Evolutionary conservation across 495 filamentous ascomycete genomes (phyloP).

Genomic region (Penicillium antarcticum): DNA sequence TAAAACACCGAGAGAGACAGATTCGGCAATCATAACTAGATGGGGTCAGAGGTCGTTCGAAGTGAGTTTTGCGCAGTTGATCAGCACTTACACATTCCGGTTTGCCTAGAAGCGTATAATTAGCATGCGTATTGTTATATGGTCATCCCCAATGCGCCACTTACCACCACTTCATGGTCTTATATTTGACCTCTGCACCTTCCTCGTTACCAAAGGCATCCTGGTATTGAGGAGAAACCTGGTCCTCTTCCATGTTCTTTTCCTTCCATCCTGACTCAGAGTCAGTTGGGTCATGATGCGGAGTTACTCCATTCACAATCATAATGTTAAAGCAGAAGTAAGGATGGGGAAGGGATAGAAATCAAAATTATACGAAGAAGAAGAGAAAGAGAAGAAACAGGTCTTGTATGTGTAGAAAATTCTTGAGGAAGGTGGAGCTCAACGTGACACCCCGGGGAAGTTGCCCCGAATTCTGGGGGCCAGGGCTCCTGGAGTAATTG

Average conservation of each 20-base stretch:
- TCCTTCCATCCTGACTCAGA: conserved; percentile 21
- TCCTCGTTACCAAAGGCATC: conserved; percentile 41
- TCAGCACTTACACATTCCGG: conserved; percentile 26
- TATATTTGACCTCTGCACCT: conserved; percentile 39
- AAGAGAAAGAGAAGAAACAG: not conserved
- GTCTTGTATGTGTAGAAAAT: conserved; percentile 19
- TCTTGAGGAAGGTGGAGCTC: conserved; percentile 14
- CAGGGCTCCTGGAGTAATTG: conserved; percentile 5
- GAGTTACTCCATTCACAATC: conserved; percentile 16
- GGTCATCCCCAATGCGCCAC: not conserved
- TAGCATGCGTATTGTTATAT: not conserved
- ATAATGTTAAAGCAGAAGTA: conserved; percentile 9
- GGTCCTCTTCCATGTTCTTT: conserved; percentile 11
- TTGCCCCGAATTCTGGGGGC: conserved; percentile 19
- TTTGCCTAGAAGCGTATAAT: conserved; percentile 16
- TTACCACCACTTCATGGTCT: conserved; percentile 43
- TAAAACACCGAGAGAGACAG: conserved; percentile 60
- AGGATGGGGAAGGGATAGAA: not conserved
- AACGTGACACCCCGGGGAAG: conserved; percentile 19
- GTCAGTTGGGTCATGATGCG: conserved; percentile 13
- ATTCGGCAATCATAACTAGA: conserved; percentile 59
- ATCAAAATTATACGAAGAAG: not conserved
- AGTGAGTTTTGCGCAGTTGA: too few relatives aligned
- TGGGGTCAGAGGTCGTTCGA: conserved; percentile 1
- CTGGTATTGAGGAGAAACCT: conserved; percentile 8